Percentiles rank a stretch among this genome's conserved stretches.
phyloP scores from a whole-genome alignment of 164 flowering plant genomes.

The Dillenia suffruticosa region DNA sequence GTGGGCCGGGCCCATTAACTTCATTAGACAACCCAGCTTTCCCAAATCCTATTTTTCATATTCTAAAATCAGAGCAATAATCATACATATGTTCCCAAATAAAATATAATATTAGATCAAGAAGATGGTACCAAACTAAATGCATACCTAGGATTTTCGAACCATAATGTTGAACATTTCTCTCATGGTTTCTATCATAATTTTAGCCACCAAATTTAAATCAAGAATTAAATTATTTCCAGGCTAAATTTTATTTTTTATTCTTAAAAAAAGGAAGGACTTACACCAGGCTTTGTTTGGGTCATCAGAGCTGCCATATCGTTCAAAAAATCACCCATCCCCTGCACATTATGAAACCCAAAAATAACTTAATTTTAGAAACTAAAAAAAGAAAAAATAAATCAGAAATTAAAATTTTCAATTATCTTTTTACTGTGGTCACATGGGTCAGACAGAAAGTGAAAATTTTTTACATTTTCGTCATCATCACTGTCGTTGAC shows the following conservation, averaged over 20 bases:
- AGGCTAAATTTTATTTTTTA: background rate
- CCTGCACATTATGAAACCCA: constrained; percentile 37
- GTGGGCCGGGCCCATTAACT: too few relatives aligned
- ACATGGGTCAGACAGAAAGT: constrained; percentile 1
- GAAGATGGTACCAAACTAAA: too few relatives aligned
- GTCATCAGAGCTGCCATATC: constrained; percentile 90
- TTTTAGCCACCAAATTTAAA: background rate
- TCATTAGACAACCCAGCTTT: too few relatives aligned
- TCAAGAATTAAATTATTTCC: background rate
- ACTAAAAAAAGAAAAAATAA: background rate
- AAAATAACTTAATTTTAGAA: background rate
- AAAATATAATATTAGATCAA: too few relatives aligned
- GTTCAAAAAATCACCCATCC: constrained; percentile 81
- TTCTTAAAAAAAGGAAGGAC: constrained; percentile 11
- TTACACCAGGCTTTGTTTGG: constrained; percentile 54
- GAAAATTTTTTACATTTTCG: constrained; percentile 35
- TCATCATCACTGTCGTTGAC: constrained; percentile 66
- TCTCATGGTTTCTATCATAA: too few relatives aligned
- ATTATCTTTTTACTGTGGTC: background rate
- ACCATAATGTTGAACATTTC: too few relatives aligned
- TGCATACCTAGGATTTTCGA: too few relatives aligned
- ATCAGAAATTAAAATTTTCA: background rate
- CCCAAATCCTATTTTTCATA: too few relatives aligned
- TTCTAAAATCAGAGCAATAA: too few relatives aligned
- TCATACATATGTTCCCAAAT: too few relatives aligned